Percentiles rank a stretch among this genome's conserved stretches.
phyloP scores from a whole-genome alignment of 495 filamentous ascomycete genomes.

The Penicillium lagena region DNA sequence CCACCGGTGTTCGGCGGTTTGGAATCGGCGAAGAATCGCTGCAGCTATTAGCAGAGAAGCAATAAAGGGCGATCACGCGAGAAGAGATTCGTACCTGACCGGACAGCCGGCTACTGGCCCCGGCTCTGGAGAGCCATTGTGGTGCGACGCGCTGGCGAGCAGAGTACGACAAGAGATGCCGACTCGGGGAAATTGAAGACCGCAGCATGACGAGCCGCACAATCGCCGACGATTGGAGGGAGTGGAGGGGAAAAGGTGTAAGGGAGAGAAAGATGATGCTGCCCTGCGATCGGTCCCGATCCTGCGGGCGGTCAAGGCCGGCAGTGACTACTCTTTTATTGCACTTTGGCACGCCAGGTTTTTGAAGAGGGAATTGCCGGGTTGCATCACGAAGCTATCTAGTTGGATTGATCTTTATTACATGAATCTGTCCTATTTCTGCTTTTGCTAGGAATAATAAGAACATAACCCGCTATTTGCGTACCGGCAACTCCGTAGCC shows the following conservation, averaged over 20 bases:
- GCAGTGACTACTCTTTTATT: too few species aligned
- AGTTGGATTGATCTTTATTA: too few species aligned
- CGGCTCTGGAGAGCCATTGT: slow-evolving; percentile 41
- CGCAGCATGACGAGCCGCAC: slow-evolving; percentile 47
- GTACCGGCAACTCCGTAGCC: too few species aligned
- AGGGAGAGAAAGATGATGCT: slow-evolving; percentile 23
- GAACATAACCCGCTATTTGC: too few species aligned
- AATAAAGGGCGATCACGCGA: slow-evolving; percentile 1
- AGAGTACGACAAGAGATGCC: slow-evolving; percentile 36
- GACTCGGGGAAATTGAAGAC: slow-evolving; percentile 39
- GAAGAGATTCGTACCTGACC: slow-evolving; percentile 33
- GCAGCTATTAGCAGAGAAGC: slow-evolving; percentile 1
- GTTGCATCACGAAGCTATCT: too few species aligned
- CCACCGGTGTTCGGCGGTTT: slow-evolving; percentile 26
- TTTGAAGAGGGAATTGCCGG: too few species aligned
- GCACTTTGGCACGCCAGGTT: too few species aligned
- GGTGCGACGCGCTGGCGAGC: slow-evolving; percentile 37
- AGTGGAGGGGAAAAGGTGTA: slow-evolving; percentile 16
- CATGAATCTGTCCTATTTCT: too few species aligned
- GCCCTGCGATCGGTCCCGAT: too few species aligned
- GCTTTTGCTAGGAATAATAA: too few species aligned
- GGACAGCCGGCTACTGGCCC: slow-evolving; percentile 36
- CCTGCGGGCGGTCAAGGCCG: too few species aligned
- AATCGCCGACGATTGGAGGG: slow-evolving; percentile 30
- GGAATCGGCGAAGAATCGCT: slow-evolving; percentile 40